Conservation (phyloP, 495 filamentous ascomycete genomes). For the Podospora appendiculata region DNA sequence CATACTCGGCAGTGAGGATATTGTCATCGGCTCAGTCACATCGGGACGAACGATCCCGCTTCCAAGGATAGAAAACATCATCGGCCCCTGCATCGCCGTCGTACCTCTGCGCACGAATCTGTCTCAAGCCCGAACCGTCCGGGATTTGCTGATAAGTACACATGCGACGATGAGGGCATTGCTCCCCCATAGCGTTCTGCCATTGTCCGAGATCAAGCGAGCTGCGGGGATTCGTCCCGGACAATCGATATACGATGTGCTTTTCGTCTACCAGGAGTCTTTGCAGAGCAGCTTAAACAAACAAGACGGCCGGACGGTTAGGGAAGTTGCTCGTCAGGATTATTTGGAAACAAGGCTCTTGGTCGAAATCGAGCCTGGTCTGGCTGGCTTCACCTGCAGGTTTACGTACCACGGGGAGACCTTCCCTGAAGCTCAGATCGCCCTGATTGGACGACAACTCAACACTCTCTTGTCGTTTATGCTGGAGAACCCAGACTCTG, state of each 20-base stretch:
- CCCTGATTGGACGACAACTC: slow-evolving; percentile 35
- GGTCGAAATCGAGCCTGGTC: slow-evolving; percentile 58
- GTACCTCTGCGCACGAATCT: slow-evolving; percentile 57
- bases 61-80: slow-evolving; percentile 55
- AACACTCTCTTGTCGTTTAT: slow-evolving; percentile 28
- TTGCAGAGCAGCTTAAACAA: slow-evolving; percentile 32
- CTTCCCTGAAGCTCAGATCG: slow-evolving; percentile 38
- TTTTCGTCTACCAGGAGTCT: slow-evolving; percentile 74
- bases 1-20: slow-evolving; percentile 56
- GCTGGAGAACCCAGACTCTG: slow-evolving; percentile 23
- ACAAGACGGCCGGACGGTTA: slow-evolving; percentile 14
- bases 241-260: slow-evolving; percentile 54
- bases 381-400: slow-evolving; percentile 47
- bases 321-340: slow-evolving; percentile 49
- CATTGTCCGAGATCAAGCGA: slow-evolving; percentile 60
- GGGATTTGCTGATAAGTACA: slow-evolving; percentile 50
- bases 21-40: slow-evolving; percentile 65
- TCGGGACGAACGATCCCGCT: slow-evolving; percentile 67
- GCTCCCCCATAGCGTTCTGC: slow-evolving; percentile 48
- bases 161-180: slow-evolving; percentile 54
- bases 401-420: slow-evolving; percentile 38
- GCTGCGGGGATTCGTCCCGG: slow-evolving; percentile 38
- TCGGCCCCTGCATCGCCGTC: slow-evolving; percentile 65
- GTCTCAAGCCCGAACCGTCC: slow-evolving; percentile 35
- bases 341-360: slow-evolving; percentile 65